These are phyloP conservation scores for Prunus mira DNA, from an alignment of 306 rosid genomes.

Conservation along the genomic window DNA sequence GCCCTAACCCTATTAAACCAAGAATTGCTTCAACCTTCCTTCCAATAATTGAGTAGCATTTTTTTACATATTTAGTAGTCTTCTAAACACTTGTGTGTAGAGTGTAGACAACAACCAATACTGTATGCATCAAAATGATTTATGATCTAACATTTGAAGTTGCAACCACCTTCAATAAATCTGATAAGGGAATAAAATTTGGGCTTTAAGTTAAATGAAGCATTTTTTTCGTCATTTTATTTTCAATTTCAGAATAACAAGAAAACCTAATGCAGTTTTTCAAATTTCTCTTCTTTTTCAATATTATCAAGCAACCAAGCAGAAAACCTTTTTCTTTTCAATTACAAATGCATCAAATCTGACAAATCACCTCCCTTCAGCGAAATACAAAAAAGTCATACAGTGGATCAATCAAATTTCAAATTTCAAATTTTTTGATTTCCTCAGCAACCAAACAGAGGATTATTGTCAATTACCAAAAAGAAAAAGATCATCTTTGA, in stretches of 20 bases:
- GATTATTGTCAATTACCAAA: not conserved
- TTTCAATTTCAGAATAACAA: not conserved
- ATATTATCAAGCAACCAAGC: not conserved
- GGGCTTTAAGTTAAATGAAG: not conserved
- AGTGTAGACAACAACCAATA: not conserved
- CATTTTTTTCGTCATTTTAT: no score
- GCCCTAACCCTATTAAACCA: not conserved
- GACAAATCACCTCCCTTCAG: not conserved
- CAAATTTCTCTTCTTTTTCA: no score
- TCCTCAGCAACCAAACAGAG: not conserved
- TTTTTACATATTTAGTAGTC: not conserved
- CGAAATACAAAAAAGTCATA: not conserved
- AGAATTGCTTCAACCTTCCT: not conserved
- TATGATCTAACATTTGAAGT: not conserved
- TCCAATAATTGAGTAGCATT: not conserved
- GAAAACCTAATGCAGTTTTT: not conserved
- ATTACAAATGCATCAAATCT: not conserved
- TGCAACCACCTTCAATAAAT: not conserved
- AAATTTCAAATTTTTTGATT: not conserved
- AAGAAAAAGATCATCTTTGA: not conserved
- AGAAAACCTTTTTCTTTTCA: not conserved
- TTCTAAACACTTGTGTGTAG: not conserved
- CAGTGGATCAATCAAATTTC: not conserved
- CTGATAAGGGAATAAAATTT: not conserved
- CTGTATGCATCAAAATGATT: no score